These are phyloP conservation scores for Mortierella sp. DNA, from an alignment of 371 early-diverging fungal genomes.

Conservation along the genomic window DNA sequence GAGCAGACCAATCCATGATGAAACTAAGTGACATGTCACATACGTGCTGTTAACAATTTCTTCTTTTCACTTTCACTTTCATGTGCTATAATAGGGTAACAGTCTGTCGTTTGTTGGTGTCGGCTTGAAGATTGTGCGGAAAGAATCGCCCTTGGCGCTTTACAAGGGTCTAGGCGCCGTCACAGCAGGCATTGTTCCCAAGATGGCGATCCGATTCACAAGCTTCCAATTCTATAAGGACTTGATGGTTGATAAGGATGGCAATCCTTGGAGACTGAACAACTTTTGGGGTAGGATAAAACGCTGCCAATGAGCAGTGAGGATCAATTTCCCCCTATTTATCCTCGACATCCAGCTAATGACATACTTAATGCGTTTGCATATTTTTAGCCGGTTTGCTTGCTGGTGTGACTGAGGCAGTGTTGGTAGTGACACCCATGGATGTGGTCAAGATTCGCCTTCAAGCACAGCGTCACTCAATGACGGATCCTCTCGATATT, in stretches of 20 bases:
- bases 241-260: slow-evolving; percentile 78
- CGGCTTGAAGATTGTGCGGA: slow-evolving; percentile 86
- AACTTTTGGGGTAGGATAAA: slow-evolving; percentile 80
- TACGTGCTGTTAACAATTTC: not conserved
- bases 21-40: not conserved
- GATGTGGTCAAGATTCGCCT: slow-evolving; percentile 97
- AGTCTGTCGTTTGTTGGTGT: slow-evolving; percentile 84
- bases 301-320: not conserved
- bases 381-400: slow-evolving; percentile 86
- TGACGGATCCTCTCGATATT: slow-evolving; percentile 96
- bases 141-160: slow-evolving; percentile 91
- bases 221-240: slow-evolving; percentile 96
- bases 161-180: slow-evolving; percentile 99
- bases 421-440: slow-evolving; percentile 98
- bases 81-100: slow-evolving; percentile 28
- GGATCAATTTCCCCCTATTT: not conserved
- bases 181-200: slow-evolving; percentile 97
- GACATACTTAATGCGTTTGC: not conserved
- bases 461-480: slow-evolving; percentile 96
- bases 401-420: slow-evolving; percentile 97
- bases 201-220: slow-evolving; percentile 98
- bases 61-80: not conserved
- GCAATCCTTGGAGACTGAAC: slow-evolving; percentile 76
- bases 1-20: not conserved
- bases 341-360: not conserved